Evolutionary conservation across 768 basidiomycete species (phyloP).

Genomic region (Boletellus sp.): DNA sequence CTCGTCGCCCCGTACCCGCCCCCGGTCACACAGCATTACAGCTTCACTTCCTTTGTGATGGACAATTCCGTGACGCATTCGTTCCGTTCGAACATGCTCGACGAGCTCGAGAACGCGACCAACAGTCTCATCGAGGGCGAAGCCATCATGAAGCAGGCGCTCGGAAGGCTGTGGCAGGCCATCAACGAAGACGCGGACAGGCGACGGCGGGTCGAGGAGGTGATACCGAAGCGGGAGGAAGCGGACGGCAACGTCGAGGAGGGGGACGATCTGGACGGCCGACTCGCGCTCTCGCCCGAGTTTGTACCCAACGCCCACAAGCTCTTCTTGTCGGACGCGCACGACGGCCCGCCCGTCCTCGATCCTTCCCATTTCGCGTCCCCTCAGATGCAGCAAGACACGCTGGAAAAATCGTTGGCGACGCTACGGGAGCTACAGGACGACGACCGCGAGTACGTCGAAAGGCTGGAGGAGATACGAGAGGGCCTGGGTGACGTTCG

Average conservation of each 20-base stretch:
- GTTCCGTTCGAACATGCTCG: constrained; percentile 72
- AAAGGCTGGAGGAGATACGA: constrained; percentile 78
- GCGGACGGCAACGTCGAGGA: constrained; percentile 52
- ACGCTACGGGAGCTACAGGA: constrained; percentile 78
- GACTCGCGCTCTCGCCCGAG: constrained; percentile 61
- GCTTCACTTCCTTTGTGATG: constrained; percentile 81
- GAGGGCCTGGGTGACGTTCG: constrained; percentile 75
- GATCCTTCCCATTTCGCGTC: constrained; percentile 64
- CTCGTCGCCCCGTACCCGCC: constrained; percentile 71
- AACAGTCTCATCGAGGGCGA: constrained; percentile 85
- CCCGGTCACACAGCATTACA: constrained; percentile 64
- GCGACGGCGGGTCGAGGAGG: constrained; percentile 31
- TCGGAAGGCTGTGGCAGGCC: constrained; percentile 80
- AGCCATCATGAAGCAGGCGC: constrained; percentile 62
- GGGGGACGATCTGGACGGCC: constrained; percentile 38
- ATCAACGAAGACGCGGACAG: constrained; percentile 67
- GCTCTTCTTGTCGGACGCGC: constrained; percentile 56
- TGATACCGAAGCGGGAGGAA: constrained; percentile 67
- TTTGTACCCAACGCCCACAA: constrained; percentile 63
- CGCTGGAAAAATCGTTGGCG: constrained; percentile 69
- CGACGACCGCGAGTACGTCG: constrained; percentile 83
- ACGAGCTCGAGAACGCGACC: constrained; percentile 78
- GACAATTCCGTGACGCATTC: constrained; percentile 82
- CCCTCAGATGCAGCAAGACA: constrained; percentile 64
- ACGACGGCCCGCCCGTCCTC: constrained; percentile 43